These are phyloP conservation scores for Monocercomonoides exilis DNA, from an alignment of 78 protist species.

Conservation along the genomic window DNA sequence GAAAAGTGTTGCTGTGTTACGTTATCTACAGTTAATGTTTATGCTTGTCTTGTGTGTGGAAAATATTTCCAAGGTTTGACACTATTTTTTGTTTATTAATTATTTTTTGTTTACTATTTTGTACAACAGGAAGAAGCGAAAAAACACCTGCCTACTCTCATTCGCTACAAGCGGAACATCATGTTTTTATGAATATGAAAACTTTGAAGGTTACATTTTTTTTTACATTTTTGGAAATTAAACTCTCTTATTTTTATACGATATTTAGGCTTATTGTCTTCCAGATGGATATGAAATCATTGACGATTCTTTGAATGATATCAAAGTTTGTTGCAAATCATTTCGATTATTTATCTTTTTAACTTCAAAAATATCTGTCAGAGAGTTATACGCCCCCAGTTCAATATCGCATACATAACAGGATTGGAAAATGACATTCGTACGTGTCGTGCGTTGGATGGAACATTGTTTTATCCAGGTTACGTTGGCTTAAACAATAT, in stretches of 20 bases:
- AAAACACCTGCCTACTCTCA: slow-evolving; percentile 81
- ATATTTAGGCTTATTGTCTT: slow-evolving; percentile 64
- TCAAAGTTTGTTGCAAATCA: slow-evolving; percentile 18
- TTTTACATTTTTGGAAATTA: not conserved
- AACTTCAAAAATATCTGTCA: not conserved
- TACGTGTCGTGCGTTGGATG: not conserved
- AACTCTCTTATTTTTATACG: not conserved
- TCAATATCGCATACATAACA: not conserved
- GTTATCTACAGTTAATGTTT: slow-evolving; percentile 72
- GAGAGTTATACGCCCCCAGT: not conserved
- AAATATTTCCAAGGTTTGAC: slow-evolving; percentile 75
- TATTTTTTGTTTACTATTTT: not conserved
- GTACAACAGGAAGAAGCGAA: slow-evolving; percentile 62
- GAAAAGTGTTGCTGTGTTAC: slow-evolving; percentile 84
- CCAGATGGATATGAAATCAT: slow-evolving; percentile 91
- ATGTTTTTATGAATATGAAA: slow-evolving; percentile 77
- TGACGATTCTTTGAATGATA: slow-evolving; percentile 83
- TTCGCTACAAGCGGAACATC: slow-evolving; percentile 55
- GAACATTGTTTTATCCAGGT: slow-evolving; percentile 64
- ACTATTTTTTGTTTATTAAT: slow-evolving; percentile 18
- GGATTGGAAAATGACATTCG: not conserved
- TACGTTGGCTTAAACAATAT: slow-evolving; percentile 86
- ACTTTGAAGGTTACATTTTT: slow-evolving; percentile 6
- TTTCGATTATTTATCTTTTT: not conserved
- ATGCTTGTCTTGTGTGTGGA: slow-evolving; percentile 96